Evolutionary conservation across 441 rosid species (phyloP), one percentile per base, ranked within the genome.

Genomic region (Mallotus japonicus): DNA sequence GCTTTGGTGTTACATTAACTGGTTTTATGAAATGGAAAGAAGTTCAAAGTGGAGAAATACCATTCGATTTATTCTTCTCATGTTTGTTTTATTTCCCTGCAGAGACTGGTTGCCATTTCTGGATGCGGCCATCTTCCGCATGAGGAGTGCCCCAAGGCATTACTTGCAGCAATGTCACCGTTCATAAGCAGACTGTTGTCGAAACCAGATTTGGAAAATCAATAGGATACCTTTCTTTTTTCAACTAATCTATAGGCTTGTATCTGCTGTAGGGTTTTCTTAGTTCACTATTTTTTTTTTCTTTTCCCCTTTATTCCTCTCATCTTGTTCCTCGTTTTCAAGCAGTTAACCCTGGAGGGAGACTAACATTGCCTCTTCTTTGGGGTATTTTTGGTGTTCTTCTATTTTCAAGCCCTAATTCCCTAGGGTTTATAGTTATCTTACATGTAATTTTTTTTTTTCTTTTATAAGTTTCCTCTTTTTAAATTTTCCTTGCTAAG

Each of bases 111-210:
- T 47, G 93, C 97, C 20, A 90, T 95, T 84, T 91, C 97, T 0
- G 95, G 97, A 70, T 92, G 99, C 56, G 99, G 99, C 47, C 99
- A 95, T 85, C 93, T 95, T 76, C 99, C 97, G 17, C 99, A 95
- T 1, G 99, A 92, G 85, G 99, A 95, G 83, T 87, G 96, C 86
- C 99, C 99, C 46, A 90, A 90, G 83, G 92, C 95, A 73, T 84
- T 95, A 77, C 90, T 92, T 75, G 97, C 97, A 67, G 97, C 96
- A 1, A 82, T 92, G 70, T 81, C 86, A 54, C 97, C 97, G 24
- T 95, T 95, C 82, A 84, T 95, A 65, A 87, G 85, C 85, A 87
- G 92, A 79, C 83, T 95, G 75, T 84, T 85, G 55, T 76, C 66
- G 67, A 78, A 74, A 79, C 69, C 83, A 72, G 86, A 86, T 74